Percentiles rank a stretch among this genome's conserved stretches.
Evolutionary conservation across 2,329 filamentous ascomycete species (phyloP).

Genomic region (Fusarium xylarioides): DNA sequence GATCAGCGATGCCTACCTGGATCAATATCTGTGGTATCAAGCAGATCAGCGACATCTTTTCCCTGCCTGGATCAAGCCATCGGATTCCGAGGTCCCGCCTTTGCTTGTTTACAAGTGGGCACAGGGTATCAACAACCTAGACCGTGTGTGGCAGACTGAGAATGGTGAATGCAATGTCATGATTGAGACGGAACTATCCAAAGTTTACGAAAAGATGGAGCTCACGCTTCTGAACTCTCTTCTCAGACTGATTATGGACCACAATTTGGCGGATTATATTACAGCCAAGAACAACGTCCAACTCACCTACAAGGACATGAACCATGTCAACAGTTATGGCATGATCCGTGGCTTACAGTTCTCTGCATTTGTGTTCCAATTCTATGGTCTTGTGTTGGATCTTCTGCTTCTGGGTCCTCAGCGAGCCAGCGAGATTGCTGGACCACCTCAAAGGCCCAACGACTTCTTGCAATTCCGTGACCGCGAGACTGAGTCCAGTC

Average conservation of each 20-base stretch:
- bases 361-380: constrained; percentile 98
- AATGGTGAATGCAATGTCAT: constrained; percentile 98
- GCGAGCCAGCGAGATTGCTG: constrained; percentile 96
- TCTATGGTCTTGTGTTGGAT: constrained; percentile 95
- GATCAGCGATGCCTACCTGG: constrained; percentile 97
- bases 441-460: constrained; percentile 91
- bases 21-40: constrained; percentile 99
- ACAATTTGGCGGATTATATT: constrained; percentile 98
- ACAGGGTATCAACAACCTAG: constrained; percentile 97
- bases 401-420: constrained; percentile 90
- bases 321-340: constrained; percentile 98
- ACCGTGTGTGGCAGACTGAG: constrained; percentile 91
- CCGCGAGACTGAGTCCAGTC: constrained; percentile 87
- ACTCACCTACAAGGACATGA: constrained; percentile 99
- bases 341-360: constrained; percentile 98
- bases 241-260: constrained; percentile 96
- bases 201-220: constrained; percentile 99
- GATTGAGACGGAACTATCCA: constrained; percentile 98
- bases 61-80: constrained; percentile 98
- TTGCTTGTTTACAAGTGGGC: constrained; percentile 98
- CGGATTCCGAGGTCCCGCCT: constrained; percentile 95
- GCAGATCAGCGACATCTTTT: constrained; percentile 97
- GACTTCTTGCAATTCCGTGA: constrained; percentile 98
- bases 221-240: constrained; percentile 93
- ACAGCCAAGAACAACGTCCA: constrained; percentile 99